Percentiles rank a stretch among this genome's conserved stretches.
Conservation (phyloP, 495 filamentous ascomycete genomes). For the Xylaria venustula region DNA sequence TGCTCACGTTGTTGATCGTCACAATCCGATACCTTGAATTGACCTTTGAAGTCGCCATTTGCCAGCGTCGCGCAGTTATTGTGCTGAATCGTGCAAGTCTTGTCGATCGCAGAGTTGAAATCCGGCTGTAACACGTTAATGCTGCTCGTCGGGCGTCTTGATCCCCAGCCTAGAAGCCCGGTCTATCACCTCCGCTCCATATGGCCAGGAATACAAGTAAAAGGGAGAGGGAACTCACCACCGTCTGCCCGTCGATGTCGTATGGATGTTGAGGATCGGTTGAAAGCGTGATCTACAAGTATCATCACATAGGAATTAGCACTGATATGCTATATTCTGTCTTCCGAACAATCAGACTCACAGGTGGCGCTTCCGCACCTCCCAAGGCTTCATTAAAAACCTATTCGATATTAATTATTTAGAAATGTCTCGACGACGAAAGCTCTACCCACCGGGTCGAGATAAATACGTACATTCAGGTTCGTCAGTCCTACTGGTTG, state of each 20-base stretch:
- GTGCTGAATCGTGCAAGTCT: constrained; percentile 39
- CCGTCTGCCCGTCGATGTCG: constrained; percentile 42
- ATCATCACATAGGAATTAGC: not conserved
- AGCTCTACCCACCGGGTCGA: not conserved
- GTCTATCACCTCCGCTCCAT: not conserved
- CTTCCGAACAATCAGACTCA: not conserved
- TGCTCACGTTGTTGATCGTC: constrained; percentile 36
- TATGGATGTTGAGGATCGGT: constrained; percentile 32
- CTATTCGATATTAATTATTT: not conserved
- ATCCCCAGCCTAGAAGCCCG: not conserved
- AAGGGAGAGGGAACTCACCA: constrained; percentile 32
- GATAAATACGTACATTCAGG: constrained; percentile 16
- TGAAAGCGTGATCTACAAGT: constrained; percentile 3
- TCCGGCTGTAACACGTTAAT: constrained; percentile 29
- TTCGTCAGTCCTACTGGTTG: constrained; percentile 9
- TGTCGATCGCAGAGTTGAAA: constrained; percentile 38
- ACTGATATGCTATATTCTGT: constrained; percentile 9
- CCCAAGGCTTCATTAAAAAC: constrained; percentile 16
- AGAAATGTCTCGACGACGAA: not conserved
- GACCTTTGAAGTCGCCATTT: constrained; percentile 20
- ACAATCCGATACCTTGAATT: constrained; percentile 33
- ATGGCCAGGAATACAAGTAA: not conserved
- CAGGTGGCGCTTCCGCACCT: not conserved
- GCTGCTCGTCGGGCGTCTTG: not conserved
- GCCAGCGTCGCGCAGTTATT: constrained; percentile 34